Base-by-base conservation (phyloP, 164 flowering plant species). In the Berberis vulgaris region DNA sequence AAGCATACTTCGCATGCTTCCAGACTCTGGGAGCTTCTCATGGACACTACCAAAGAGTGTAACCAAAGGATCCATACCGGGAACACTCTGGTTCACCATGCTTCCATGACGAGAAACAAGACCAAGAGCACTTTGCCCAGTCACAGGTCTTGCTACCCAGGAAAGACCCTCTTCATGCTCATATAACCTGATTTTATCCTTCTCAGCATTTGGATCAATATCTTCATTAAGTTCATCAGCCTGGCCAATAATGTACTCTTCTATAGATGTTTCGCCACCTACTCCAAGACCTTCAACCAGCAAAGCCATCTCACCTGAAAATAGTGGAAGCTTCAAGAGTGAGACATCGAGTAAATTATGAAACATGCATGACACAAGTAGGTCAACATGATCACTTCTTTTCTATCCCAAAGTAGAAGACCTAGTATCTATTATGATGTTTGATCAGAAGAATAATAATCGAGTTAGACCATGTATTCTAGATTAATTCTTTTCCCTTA, bases 211-310 rank as follows among this genome's bases (percentile, higher is more conserved):
- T 2, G 64, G 71, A 41, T 81, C 86, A 10, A 80, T 76, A 57
- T 75, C 89, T 41, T 83, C 96, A 57, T 65, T 46, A 50, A 78
- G 66, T 13, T 89, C 91, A 70, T 79, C 76, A 54, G 69, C 86
- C 8, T 92, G 86, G 44, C 88, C 96, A 59, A 93, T 81, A 44
- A 93, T 83, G 74, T 85, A 90, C 66, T 90, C 97, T 71, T 89
- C 96, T 62, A 90, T 76, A 0, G 92, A 86, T 54, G 87, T 79
- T 52, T 90, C 97, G 63, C 89, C 91, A 5, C 98, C 98, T 60
- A 90, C 77, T 47, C 82, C 94, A 61, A 93, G 90, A 45, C 98
- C 98, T 76, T 93, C 98, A 70, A 90, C 97, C 55, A 93, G 74
- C 77, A 93, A 75, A 63, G 98, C 97, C 94, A 93, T 79, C 81